phyloP scores from a whole-genome alignment of 306 rosid genomes.

The Cercis canadensis region DNA sequence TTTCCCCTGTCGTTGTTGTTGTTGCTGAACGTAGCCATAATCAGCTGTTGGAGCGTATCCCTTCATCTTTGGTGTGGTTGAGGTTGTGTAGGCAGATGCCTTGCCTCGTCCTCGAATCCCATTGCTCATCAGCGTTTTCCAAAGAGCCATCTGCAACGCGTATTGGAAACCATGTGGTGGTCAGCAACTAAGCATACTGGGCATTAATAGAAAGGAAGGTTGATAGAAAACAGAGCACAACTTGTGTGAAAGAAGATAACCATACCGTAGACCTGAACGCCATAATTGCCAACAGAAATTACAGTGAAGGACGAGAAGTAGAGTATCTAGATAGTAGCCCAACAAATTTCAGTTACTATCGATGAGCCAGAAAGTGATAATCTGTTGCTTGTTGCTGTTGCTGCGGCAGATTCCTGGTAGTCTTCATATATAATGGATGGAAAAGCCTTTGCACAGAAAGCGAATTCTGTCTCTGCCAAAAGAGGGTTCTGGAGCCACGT shows the following conservation, averaged over 20 bases:
- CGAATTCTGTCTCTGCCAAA: neutral
- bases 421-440: constrained; percentile 7
- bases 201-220: neutral
- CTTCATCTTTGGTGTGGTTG: constrained; percentile 59
- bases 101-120: constrained; percentile 33
- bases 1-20: constrained; percentile 23
- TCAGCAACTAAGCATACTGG: no score
- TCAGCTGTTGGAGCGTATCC: constrained; percentile 54
- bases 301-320: neutral
- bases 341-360: neutral
- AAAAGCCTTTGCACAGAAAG: neutral
- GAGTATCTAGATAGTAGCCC: neutral
- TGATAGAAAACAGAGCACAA: neutral
- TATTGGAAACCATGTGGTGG: neutral
- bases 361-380: neutral
- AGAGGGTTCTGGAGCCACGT: constrained; percentile 43
- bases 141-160: constrained; percentile 48
- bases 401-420: neutral
- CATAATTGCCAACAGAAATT: constrained; percentile 35
- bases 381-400: constrained; percentile 19
- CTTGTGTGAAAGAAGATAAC: neutral
- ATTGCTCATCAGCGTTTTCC: constrained; percentile 43
- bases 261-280: constrained; percentile 55
- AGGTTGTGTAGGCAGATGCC: constrained; percentile 38
- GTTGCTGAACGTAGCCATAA: constrained; percentile 33